A percentile compares a stretch with the other conserved stretches of the same genome.
These are phyloP conservation scores for Neostapfia colusana DNA, from an alignment of 176 grass and related monocot genomes.

Conservation along the genomic window DNA sequence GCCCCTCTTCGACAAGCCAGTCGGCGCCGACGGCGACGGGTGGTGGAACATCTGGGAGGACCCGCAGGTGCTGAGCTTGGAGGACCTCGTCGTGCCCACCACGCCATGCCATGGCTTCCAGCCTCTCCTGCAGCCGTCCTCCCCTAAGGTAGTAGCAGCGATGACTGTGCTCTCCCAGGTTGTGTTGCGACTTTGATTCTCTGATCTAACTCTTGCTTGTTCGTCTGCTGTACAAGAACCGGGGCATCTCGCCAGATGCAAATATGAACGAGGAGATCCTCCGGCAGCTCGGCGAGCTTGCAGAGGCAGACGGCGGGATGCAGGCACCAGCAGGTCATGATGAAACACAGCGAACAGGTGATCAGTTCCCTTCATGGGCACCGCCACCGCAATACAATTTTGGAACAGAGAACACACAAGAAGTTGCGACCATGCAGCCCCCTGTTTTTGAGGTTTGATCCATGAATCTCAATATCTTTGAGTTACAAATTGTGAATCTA, in stretches of 20 bases:
- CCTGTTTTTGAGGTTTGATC: constrained; percentile 61
- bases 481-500: not conserved
- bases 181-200: not conserved
- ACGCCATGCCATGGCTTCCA: constrained; percentile 83
- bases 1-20: constrained; percentile 47
- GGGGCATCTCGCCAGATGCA: constrained; percentile 46
- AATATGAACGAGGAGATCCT: constrained; percentile 65
- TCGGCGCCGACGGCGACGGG: not conserved
- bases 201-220: not conserved
- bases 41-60: constrained; percentile 64
- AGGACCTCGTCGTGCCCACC: constrained; percentile 84
- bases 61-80: constrained; percentile 71
- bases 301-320: constrained; percentile 34
- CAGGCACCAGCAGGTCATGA: constrained; percentile 29
- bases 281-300: constrained; percentile 63
- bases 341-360: constrained; percentile 36
- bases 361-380: constrained; percentile 47
- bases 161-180: not conserved
- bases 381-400: constrained; percentile 44
- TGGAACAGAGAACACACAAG: constrained; percentile 31
- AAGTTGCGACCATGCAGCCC: constrained; percentile 43
- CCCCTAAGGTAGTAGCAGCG: constrained; percentile 55
- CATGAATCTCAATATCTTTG: too few relatives aligned
- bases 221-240: constrained; percentile 31
- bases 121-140: constrained; percentile 56